These are phyloP conservation scores for Anastatica hierochuntica DNA, from an alignment of 345 rosid genomes.

Conservation along the genomic window DNA sequence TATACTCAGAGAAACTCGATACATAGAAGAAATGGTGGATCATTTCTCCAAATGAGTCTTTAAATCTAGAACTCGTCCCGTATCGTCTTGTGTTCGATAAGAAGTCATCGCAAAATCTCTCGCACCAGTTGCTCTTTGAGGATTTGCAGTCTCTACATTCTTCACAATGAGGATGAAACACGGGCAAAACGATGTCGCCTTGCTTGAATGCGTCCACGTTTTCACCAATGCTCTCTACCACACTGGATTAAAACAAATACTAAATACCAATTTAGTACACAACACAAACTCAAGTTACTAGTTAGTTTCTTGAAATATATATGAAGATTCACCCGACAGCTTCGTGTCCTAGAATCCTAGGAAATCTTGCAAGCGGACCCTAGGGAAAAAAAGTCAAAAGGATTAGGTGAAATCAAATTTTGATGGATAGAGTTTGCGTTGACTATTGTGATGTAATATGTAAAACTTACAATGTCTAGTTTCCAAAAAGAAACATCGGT, in stretches of 20 bases:
- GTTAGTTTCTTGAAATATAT: background rate
- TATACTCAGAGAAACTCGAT: slow-evolving; percentile 68
- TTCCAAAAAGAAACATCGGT: slow-evolving; percentile 41
- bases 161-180: slow-evolving; percentile 41
- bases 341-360: slow-evolving; percentile 66
- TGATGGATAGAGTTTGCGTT: background rate
- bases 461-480: slow-evolving; percentile 23
- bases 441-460: background rate
- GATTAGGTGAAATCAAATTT: background rate
- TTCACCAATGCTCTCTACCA: slow-evolving; percentile 70
- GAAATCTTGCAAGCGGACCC: slow-evolving; percentile 40
- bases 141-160: slow-evolving; percentile 50
- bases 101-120: background rate
- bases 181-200: slow-evolving; percentile 52
- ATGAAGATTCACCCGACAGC: slow-evolving; percentile 43
- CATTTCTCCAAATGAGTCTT: slow-evolving; percentile 39
- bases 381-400: slow-evolving; percentile 1
- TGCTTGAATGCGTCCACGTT: slow-evolving; percentile 37
- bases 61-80: slow-evolving; percentile 41
- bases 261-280: too few species aligned
- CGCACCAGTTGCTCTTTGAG: slow-evolving; percentile 42
- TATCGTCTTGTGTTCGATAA: slow-evolving; percentile 35
- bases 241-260: slow-evolving; percentile 17
- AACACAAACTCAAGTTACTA: background rate
- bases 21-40: slow-evolving; percentile 41